Evolutionary conservation across 2,329 filamentous ascomycete genomes (phyloP), one percentile per base, ranked within the genome.

Genomic region (Ophiostoma ips): DNA sequence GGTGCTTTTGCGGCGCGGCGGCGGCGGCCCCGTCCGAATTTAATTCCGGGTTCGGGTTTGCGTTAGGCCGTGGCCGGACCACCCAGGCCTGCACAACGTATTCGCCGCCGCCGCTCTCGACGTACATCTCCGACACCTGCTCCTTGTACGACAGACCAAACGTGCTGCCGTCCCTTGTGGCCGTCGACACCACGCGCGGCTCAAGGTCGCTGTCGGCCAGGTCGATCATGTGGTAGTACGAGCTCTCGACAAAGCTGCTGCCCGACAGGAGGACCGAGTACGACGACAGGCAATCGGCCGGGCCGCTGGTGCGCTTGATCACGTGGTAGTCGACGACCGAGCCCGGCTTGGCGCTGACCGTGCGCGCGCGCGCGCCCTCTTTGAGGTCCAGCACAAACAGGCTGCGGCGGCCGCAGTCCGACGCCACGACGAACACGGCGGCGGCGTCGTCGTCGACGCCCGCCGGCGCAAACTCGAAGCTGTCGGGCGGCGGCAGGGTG

Each of bases 111-210:
- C 48, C 53, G 16, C 68, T 66, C 38, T 66, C 62, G 30, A 64
- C 68, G 59, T 67, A 70, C 35, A 70, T 59, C 41, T 71, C 66
- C 0, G 62, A 61, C 2, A 68, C 55, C 57, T 70, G 68, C 10
- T 30, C 7, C n/a, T 56, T 56, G 11, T 56, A 54, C 1, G 60
- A 63, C 12, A 71, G 53, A 0, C 63, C 63, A 18, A 65, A 59
- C 33, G 61, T 62, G 19, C 52, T 47, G 4, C 63, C 65, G 30
- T 62, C 51, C 12, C 59, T 58, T 9, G 62, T 64, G 2, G 60
- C 57, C 0, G 62, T 61, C 0, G 62, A 65, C 2, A 69, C 46
- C 0, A 60, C 53, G 15, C 53, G 56, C 1, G 61, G 53, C n/a
- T 61, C 55, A 18, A 38, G 53, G 13, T 8, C 11, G 12, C 30